A percentile compares a stretch with the other conserved stretches of the same genome.
Conservation (phyloP, 345 rosid genomes). For the Citrus reticulata region DNA sequence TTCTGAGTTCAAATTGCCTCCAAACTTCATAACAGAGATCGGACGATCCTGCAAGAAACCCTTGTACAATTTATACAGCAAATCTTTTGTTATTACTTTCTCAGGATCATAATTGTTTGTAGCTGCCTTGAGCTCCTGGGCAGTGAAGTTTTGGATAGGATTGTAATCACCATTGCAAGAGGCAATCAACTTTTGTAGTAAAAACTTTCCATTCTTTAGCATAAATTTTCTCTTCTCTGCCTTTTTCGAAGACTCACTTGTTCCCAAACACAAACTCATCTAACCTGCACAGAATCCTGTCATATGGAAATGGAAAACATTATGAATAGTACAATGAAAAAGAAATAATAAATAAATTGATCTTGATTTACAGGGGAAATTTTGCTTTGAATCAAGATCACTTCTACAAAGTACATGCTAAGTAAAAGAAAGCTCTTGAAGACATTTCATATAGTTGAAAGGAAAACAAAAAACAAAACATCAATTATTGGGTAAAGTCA, state of each 20-base stretch:
- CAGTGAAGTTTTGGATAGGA: constrained; percentile 7
- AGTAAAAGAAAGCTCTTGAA: too few relatives aligned
- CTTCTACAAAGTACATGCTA: too few relatives aligned
- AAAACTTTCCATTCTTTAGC: constrained; percentile 1
- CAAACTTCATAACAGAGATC: constrained; percentile 4
- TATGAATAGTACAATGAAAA: too few relatives aligned
- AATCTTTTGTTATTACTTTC: not conserved
- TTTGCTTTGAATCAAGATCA: too few relatives aligned
- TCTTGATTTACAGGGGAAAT: too few relatives aligned
- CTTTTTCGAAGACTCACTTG: not conserved
- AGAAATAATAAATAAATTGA: too few relatives aligned
- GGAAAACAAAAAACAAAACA: too few relatives aligned
- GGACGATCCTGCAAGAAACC: constrained; percentile 8
- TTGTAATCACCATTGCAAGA: constrained; percentile 12
- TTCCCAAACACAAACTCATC: not conserved
- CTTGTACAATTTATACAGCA: not conserved
- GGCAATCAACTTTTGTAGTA: constrained; percentile 12
- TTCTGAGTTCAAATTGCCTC: not conserved
- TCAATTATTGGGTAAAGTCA: too few relatives aligned
- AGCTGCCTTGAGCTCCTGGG: constrained; percentile 8
- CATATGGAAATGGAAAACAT: too few relatives aligned
- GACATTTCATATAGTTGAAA: too few relatives aligned
- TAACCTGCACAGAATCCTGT: not conserved
- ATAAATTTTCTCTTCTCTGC: not conserved
- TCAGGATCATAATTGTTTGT: not conserved